A percentile compares a stretch with the other conserved stretches of the same genome.
These are phyloP conservation scores for Zymoseptoria brevis DNA, from an alignment of 2,329 filamentous ascomycete species.

Conservation along the genomic window DNA sequence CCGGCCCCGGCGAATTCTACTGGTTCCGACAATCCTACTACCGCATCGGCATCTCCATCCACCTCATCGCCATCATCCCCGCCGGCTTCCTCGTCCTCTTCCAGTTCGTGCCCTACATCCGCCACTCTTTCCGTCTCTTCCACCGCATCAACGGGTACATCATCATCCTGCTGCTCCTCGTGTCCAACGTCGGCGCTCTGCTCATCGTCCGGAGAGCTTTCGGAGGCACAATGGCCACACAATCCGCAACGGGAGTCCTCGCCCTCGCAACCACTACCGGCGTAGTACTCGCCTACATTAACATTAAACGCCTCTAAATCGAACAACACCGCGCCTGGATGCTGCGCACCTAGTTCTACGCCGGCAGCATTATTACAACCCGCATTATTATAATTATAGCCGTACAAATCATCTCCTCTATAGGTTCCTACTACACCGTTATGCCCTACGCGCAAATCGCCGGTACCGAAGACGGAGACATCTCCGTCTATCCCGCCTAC, in stretches of 20 bases:
- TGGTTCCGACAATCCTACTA: slow-evolving; percentile 32
- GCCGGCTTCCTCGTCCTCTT: slow-evolving; percentile 33
- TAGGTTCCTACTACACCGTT: slow-evolving; percentile 29
- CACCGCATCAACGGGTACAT: slow-evolving; percentile 56
- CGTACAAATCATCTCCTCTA: slow-evolving; percentile 33
- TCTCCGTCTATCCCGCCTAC: slow-evolving; percentile 41
- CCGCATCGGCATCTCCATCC: slow-evolving; percentile 36
- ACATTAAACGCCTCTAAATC: slow-evolving; percentile 54
- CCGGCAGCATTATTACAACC: slow-evolving; percentile 45
- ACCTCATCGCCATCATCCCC: slow-evolving; percentile 35
- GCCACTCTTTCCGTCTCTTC: slow-evolving; percentile 43
- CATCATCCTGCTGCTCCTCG: slow-evolving; percentile 41
- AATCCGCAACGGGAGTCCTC: slow-evolving; percentile 38
- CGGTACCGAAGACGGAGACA: slow-evolving; percentile 12
- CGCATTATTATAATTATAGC: slow-evolving; percentile 43
- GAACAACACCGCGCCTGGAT: slow-evolving; percentile 59
- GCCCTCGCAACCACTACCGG: slow-evolving; percentile 40
- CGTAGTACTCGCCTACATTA: slow-evolving; percentile 44
- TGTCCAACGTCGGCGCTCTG: slow-evolving; percentile 43
- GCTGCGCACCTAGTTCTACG: slow-evolving; percentile 38
- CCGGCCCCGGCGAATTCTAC: slow-evolving; percentile 40
- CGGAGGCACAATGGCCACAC: slow-evolving; percentile 48
- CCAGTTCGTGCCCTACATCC: slow-evolving; percentile 39
- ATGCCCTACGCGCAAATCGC: slow-evolving; percentile 45
- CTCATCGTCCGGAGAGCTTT: slow-evolving; percentile 47